Base-by-base conservation (phyloP, 2,329 filamentous ascomycete genomes). In the Exophiala viscosa region DNA sequence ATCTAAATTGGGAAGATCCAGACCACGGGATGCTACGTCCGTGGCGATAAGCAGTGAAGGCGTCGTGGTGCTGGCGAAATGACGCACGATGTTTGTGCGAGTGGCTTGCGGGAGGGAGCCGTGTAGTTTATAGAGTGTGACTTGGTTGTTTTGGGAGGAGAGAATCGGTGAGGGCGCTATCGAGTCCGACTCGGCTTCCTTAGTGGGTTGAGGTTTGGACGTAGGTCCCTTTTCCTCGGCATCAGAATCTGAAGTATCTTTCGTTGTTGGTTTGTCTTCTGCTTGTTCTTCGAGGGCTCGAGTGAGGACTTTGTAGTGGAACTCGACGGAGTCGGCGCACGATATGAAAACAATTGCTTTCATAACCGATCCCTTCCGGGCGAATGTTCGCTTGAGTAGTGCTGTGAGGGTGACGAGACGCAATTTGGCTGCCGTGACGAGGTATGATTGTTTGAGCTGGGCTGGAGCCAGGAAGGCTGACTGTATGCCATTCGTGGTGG, bases 281-380 rank as follows among this genome's bases (percentile, higher is more conserved):
- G 52, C 38, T 3, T 59, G 45, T 50, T 64, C 60, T 38, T 66
- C 64, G 50, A 39, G 57, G 15, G 62, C 58, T 52, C 58, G 73
- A 5, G 77, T 85, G 52, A 99, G 81, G 2, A 96, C 74, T 55
- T 95, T 87, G 67, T 90, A 97, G 69, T 97, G 92, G 64, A 96
- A 99, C 67, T 99, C 90, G 54, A 97, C 93, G 1, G 90, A 93
- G 68, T 99, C 93, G 15, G 93, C 91, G 65, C 93, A 99, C 9
- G 92, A 96, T 44, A 99, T 88, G 73, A 99, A 99, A 33, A 99
- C 79, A 55, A 99, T 96, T 17, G 87, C 88, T 70, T 99, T 97
- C 88, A 95, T 96, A 14, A 95, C 88, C 1, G 89, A 90, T 0
- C 90, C 92, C 69, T 87, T 88, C 14, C 91, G 82, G 52, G 89